Evolutionary conservation across 1,284 basidiomycete species (phyloP).

Genomic region (Melampsora occidentalis): DNA sequence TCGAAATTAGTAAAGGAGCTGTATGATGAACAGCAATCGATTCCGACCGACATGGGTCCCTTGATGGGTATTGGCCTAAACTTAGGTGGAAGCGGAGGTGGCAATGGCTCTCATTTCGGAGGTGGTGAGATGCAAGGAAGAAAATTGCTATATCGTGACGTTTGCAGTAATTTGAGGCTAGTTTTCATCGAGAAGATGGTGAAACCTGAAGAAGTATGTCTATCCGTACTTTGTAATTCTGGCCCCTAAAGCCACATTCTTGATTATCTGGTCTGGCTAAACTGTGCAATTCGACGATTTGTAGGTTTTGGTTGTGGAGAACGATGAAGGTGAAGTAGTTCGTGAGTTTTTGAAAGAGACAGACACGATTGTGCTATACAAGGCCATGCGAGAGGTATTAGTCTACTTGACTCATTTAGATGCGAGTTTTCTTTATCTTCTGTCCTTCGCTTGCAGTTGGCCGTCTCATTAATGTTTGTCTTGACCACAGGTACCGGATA

Average conservation of each 20-base stretch:
- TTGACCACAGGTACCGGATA: conserved; percentile 38
- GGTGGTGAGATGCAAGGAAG: conserved; percentile 58
- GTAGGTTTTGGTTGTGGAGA: conserved; percentile 88
- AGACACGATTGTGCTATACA: conserved; percentile 98
- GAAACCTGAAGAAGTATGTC: conserved; percentile 80
- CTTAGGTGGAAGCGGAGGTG: conserved; percentile 57
- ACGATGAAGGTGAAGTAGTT: conserved; percentile 99
- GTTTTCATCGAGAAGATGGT: conserved; percentile 99
- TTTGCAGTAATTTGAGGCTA: conserved; percentile 87
- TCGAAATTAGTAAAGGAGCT: conserved; percentile 93
- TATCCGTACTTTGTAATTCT: not conserved
- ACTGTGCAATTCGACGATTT: not conserved
- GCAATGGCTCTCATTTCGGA: conserved; percentile 47
- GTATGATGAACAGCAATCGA: conserved; percentile 93
- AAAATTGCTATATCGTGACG: conserved; percentile 92
- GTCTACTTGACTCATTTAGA: conserved; percentile 93
- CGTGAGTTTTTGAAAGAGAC: conserved; percentile 99
- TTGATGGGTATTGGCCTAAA: conserved; percentile 83
- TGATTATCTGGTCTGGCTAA: too few relatives aligned
- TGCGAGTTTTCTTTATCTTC: conserved; percentile 58
- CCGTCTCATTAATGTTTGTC: not conserved
- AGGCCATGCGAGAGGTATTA: conserved; percentile 95
- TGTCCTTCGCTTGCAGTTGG: conserved; percentile 84
- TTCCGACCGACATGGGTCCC: conserved; percentile 88
- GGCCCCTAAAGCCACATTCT: too few relatives aligned